Base-by-base conservation (phyloP, 2,329 filamentous ascomycete species). In the Colletotrichum godetiae region DNA sequence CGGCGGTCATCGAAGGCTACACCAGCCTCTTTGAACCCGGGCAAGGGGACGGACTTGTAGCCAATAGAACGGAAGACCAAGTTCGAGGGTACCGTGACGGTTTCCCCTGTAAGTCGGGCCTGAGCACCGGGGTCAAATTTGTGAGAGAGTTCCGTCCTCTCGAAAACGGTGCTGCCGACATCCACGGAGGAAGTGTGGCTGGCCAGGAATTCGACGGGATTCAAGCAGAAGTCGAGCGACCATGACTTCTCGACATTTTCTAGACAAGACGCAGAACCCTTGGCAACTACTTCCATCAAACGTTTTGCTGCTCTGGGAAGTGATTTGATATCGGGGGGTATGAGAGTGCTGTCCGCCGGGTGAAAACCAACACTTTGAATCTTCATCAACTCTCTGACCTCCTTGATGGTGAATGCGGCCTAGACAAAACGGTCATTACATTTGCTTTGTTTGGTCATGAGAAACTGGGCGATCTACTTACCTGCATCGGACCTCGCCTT, bases 351-450 rank as follows among this genome's bases (percentile, higher is more conserved):
- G 67, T 94, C 88, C 33, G 96, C 86, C 1, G 93, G 90, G 67
- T 92, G 88, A 78, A 98, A 97, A 15, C 88, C 88, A 11, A 97
- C 92, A 0, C 85, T 86, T 0, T 91, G 89, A 3, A 98, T 87
- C 62, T 93, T 93, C 84, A 98, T 92, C 4, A 99, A 85, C 82
- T 99, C 97, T 46, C 97, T 91, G 19, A 95, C 85, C 84, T 99
- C 97, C 82, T 98, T 98, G 81, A 98, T 97, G 0, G 96, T 98
- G 78, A 98, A 98, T 0, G 97, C 92, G 29, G 95, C 96, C 92
- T 96, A 65, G 4, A n/a, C 8, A 3, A n/a, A 4, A n/a, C 3
- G 0, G 46, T 72, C 22, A 67, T 35, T 35, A n/a, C n/a, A 27
- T n/a, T 19, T 62, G 12, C n/a, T 11, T 15, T 8, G 31, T 31